Evolutionary conservation across 2,329 filamentous ascomycete genomes (phyloP), one percentile per base, ranked within the genome.

Genomic region (Fusarium falciforme): DNA sequence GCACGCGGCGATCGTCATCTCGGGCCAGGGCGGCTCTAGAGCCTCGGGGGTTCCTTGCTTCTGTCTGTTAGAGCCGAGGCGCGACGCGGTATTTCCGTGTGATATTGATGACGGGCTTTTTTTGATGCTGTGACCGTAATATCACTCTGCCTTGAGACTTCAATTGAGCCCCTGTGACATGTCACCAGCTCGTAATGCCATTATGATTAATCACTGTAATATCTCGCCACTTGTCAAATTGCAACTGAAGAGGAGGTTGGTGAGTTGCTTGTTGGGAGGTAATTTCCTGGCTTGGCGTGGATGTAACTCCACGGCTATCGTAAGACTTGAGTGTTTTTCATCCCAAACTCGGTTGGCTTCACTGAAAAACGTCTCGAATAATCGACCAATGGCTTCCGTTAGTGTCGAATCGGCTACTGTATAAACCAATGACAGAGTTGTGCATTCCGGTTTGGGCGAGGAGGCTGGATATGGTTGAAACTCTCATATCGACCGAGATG

Each of bases 1-100:
- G 57, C 58, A 52, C 68, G 40, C 64, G 70, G 42, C 58, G 67
- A 74, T 74, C 73, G 16, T 72, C 40, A 76, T 74, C 67, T 74
- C 67, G 54, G 68, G 31, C 59, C 57, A 70, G 27, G 47, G 72
- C 64, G 64, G 31, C 54, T 57, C 52, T 69, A 38, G 44, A 54
- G 62, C 36, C 35, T 63, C 63, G 64, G 57, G 29, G 40, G 66
- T 49, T 44, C 58, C 35, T 68, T 71, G 52, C 58, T 64, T 68
- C 22, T n/a, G 54, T 36, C 38, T 72, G 47, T 40, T 16, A 20
- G 40, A 33, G 40, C 42, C 63, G 66, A 55, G 62, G 33, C 44
- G 38, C 27, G 44, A 35, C 25, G 42, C 27, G 58, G 35, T 66
- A 67, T 71, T 42, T 33, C 57, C 20, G 42, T 55, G 61, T 44